Conservation (phyloP, 2,329 filamentous ascomycete genomes). For the Beauveria varroae region DNA sequence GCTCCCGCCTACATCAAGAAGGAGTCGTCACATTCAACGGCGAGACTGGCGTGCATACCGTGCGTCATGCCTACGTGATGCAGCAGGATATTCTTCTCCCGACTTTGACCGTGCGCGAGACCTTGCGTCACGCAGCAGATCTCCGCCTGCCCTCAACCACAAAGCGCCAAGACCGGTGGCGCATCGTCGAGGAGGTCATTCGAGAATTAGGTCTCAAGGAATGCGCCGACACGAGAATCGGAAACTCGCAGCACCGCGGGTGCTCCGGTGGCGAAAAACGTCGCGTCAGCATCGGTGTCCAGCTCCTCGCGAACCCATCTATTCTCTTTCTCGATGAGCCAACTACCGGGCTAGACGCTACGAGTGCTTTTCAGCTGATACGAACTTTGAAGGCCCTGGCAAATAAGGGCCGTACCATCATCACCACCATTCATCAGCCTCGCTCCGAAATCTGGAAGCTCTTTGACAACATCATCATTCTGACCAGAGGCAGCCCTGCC, state of each 20-base stretch:
- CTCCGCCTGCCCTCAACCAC: slow-evolving; percentile 59
- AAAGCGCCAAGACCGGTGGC: slow-evolving; percentile 48
- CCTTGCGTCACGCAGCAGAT: slow-evolving; percentile 64
- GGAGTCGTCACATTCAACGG: slow-evolving; percentile 58
- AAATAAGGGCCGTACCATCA: slow-evolving; percentile 59
- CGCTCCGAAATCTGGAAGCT: slow-evolving; percentile 73
- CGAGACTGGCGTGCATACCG: slow-evolving; percentile 39
- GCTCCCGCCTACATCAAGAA: slow-evolving; percentile 39
- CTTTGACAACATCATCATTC: slow-evolving; percentile 63
- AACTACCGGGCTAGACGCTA: slow-evolving; percentile 70
- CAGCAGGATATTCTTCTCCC: slow-evolving; percentile 69
- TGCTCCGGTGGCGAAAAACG: slow-evolving; percentile 76
- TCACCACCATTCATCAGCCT: slow-evolving; percentile 71
- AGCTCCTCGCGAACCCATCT: slow-evolving; percentile 71
- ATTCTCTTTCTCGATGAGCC: slow-evolving; percentile 74
- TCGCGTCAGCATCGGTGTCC: slow-evolving; percentile 68
- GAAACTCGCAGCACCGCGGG: slow-evolving; percentile 62
- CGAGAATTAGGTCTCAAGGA: slow-evolving; percentile 69
- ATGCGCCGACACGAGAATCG: slow-evolving; percentile 67
- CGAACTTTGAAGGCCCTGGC: slow-evolving; percentile 62
- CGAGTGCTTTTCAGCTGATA: slow-evolving; percentile 67
- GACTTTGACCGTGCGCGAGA: slow-evolving; percentile 68
- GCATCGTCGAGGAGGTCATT: slow-evolving; percentile 69
- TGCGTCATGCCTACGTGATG: slow-evolving; percentile 64
- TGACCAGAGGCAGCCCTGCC: slow-evolving; percentile 60